Percentiles rank a stretch among this genome's conserved stretches.
phyloP scores from a whole-genome alignment of 1,284 basidiomycete species.

The Ustilago shanxiensis region DNA sequence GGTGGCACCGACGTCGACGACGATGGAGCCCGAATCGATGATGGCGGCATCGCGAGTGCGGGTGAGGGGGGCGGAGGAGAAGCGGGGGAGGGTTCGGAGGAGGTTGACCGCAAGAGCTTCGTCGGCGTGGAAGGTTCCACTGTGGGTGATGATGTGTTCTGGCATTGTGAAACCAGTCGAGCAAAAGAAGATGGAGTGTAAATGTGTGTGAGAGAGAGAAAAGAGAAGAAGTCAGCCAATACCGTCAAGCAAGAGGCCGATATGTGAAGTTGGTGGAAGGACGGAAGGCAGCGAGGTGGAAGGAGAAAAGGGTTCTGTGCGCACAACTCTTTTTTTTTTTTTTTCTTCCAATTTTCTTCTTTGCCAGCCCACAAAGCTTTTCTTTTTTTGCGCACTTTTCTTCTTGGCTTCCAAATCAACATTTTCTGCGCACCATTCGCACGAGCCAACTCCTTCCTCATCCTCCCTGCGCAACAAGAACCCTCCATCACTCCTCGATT shows the following conservation, averaged over 20 bases:
- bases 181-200: too few relatives aligned
- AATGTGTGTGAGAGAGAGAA: background rate
- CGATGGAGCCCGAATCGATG: slow-evolving; percentile 88
- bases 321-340: too few relatives aligned
- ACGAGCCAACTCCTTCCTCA: slow-evolving; percentile 17
- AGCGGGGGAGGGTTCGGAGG: slow-evolving; percentile 82
- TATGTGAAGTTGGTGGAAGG: slow-evolving; percentile 7
- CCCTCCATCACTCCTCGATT: too few relatives aligned
- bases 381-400: slow-evolving; percentile 1
- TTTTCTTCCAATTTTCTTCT: background rate
- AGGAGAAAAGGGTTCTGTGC: background rate
- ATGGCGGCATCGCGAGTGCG: slow-evolving; percentile 81
- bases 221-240: background rate
- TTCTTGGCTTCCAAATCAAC: slow-evolving; percentile 5
- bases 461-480: too few relatives aligned
- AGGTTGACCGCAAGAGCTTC: slow-evolving; percentile 94
- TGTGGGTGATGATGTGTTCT: slow-evolving; percentile 78
- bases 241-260: background rate
- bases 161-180: slow-evolving; percentile 21
- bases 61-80: slow-evolving; percentile 73
- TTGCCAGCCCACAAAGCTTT: background rate
- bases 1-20: slow-evolving; percentile 96
- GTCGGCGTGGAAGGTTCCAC: slow-evolving; percentile 96
- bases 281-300: background rate
- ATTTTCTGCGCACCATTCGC: slow-evolving; percentile 8